Evolutionary conservation across 1,284 basidiomycete species (phyloP), one percentile per base, ranked within the genome.

Genomic region (Phellinidium pouzarii): DNA sequence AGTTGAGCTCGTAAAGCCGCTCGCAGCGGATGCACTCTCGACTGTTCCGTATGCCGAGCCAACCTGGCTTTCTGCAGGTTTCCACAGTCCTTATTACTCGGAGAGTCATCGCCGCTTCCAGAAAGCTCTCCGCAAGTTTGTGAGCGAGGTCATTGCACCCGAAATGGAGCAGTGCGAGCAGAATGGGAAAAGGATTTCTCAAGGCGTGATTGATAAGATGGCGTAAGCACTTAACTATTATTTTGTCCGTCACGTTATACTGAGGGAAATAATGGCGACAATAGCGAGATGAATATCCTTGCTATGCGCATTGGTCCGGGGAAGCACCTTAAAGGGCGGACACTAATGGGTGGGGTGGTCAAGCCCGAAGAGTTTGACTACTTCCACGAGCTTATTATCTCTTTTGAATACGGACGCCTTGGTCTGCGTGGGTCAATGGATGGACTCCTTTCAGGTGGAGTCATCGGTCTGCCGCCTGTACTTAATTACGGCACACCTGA

Each of bases 301-400:
- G 87, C 91, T 17, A 98, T 98, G 94, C 84, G 95, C 19, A 76
- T 98, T 42, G 95, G 95, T 3, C 88, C 86, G 3, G 87, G 87
- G 2, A 85, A 84, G 60, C 93, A 98, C 64, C 77, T 99, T n/a
- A 77, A 89, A 64, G 94, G 95, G 1, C 78, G 83, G 37, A 81
- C 75, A 34, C 75, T 98, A 5, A 84, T 95, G 72, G 87, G 84
- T 34, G 95, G 91, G 12, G 66, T 82, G 27, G 80, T 98, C 56
- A 87, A 87, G 60, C 87, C 92, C 5, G 94, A 98, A 68, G 90
- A 96, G 63, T 93, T 78, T 65, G 88, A 84, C 71, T 87, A 83
- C 68, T 91, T 87, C 69, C 78, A 88, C 54, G 87, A 88, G 83
- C 71, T 87, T 48, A 86, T 95, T 59, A 77, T 97, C 60, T 91